phyloP scores from a whole-genome alignment of 2,329 filamentous ascomycete species.

The Colletotrichum siamense region DNA sequence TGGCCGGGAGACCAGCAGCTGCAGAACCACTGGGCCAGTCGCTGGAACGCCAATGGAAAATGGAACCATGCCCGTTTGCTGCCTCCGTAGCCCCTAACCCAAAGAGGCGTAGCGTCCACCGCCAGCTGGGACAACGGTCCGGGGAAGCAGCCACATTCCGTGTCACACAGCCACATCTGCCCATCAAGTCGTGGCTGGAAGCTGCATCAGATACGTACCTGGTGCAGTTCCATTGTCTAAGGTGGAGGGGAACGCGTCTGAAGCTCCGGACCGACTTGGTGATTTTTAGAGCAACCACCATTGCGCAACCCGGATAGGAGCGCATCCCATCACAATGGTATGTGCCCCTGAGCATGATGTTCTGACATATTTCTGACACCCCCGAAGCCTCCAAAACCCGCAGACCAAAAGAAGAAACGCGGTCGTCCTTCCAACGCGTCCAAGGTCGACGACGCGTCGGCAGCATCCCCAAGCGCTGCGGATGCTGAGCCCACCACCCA shows the following conservation, averaged over 20 bases:
- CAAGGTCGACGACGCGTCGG: constrained; percentile 27
- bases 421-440: constrained; percentile 48
- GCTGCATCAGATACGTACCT: not conserved
- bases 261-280: not conserved
- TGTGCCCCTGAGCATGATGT: not conserved
- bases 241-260: constrained; percentile 7
- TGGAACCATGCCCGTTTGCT: not conserved
- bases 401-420: constrained; percentile 47
- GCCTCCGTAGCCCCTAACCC: not conserved
- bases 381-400: constrained; percentile 8
- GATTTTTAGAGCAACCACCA: not conserved
- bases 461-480: constrained; percentile 28
- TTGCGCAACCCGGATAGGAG: not conserved
- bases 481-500: constrained; percentile 18
- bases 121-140: constrained; percentile 1
- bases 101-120: not conserved
- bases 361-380: not conserved
- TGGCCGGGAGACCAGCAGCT: not conserved
- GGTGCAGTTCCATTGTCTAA: not conserved
- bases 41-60: not conserved
- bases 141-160: not conserved
- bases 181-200: not conserved
- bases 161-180: not conserved
- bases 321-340: constrained; percentile 6
- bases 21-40: not conserved